Percentiles rank a stretch among this genome's conserved stretches.
Evolutionary conservation across 2,329 filamentous ascomycete genomes (phyloP).

Genomic region (Hypocrella siamensis): DNA sequence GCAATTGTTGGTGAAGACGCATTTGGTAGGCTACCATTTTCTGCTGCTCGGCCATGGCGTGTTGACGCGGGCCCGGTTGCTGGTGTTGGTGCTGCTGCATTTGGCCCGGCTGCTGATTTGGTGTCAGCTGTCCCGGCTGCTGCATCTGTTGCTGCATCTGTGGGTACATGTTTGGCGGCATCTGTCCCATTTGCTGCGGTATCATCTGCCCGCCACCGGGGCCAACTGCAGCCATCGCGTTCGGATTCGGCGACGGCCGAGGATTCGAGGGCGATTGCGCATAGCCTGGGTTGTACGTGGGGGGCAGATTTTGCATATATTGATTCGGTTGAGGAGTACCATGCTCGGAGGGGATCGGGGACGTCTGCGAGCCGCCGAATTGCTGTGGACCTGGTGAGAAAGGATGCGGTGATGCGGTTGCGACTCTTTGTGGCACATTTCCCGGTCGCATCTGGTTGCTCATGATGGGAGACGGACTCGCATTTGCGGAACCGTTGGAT

Average conservation of each 20-base stretch:
- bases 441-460: slow-evolving; percentile 60
- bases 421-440: slow-evolving; percentile 62
- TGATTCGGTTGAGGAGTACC: slow-evolving; percentile 58
- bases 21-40: slow-evolving; percentile 68
- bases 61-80: slow-evolving; percentile 21
- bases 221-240: slow-evolving; percentile 24
- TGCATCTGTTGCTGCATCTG: slow-evolving; percentile 26
- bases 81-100: slow-evolving; percentile 27
- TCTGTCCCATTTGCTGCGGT: slow-evolving; percentile 34
- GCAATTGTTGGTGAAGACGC: slow-evolving; percentile 63
- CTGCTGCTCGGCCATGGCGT: slow-evolving; percentile 44
- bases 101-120: slow-evolving; percentile 44
- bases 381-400: slow-evolving; percentile 67
- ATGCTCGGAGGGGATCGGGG: slow-evolving; percentile 63
- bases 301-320: slow-evolving; percentile 48
- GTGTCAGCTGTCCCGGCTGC: slow-evolving; percentile 35
- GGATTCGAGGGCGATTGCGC: slow-evolving; percentile 39
- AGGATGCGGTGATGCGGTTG: slow-evolving; percentile 82
- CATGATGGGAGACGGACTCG: slow-evolving; percentile 88
- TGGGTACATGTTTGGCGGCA: slow-evolving; percentile 24
- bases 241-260: slow-evolving; percentile 38
- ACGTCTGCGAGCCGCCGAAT: slow-evolving; percentile 50
- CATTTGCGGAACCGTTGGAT: slow-evolving; percentile 63
- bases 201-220: slow-evolving; percentile 30
- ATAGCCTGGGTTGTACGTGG: slow-evolving; percentile 43